phyloP scores from a whole-genome alignment of 2,329 filamentous ascomycete species.

The Gaeumannomyces sp. region DNA sequence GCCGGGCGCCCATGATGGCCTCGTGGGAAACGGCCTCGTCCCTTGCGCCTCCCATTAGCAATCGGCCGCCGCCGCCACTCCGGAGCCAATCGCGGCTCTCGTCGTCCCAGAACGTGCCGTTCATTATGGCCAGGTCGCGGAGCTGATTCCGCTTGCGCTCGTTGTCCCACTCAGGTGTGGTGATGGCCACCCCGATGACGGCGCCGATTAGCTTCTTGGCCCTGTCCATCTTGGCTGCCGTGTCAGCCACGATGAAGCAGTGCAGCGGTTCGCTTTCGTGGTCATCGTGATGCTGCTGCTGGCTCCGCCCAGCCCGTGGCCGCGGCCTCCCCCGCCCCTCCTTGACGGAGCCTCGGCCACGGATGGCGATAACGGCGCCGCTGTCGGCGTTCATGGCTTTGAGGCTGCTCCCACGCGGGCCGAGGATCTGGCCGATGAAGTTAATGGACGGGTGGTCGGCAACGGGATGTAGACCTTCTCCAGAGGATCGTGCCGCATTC shows the following conservation, averaged over 20 bases:
- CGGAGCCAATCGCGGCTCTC: constrained; percentile 32
- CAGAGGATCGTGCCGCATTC: background rate
- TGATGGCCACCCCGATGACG: constrained; percentile 72
- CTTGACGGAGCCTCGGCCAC: constrained; percentile 77
- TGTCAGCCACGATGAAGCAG: constrained; percentile 76
- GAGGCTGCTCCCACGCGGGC: constrained; percentile 74
- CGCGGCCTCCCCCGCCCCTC: constrained; percentile 63
- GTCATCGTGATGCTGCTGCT: too few relatives aligned
- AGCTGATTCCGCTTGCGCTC: constrained; percentile 75
- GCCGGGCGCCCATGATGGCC: too few relatives aligned
- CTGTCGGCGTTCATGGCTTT: constrained; percentile 77
- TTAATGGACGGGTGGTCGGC: constrained; percentile 83
- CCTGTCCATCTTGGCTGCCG: constrained; percentile 69
- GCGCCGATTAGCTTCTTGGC: constrained; percentile 71
- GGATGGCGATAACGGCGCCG: constrained; percentile 71
- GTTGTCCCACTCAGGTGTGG: constrained; percentile 72
- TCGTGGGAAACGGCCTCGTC: too few relatives aligned
- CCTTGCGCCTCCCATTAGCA: too few relatives aligned
- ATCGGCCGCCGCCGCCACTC: too few relatives aligned
- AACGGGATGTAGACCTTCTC: constrained; percentile 77
- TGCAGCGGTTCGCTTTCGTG: constrained; percentile 71
- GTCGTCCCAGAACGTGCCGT: constrained; percentile 75
- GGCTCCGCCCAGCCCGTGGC: too few relatives aligned
- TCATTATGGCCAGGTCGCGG: constrained; percentile 70
- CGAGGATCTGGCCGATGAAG: constrained; percentile 82